These are phyloP conservation scores for Heracleum sosnowskyi DNA, from an alignment of 129 eudicot genomes.

Conservation along the genomic window DNA sequence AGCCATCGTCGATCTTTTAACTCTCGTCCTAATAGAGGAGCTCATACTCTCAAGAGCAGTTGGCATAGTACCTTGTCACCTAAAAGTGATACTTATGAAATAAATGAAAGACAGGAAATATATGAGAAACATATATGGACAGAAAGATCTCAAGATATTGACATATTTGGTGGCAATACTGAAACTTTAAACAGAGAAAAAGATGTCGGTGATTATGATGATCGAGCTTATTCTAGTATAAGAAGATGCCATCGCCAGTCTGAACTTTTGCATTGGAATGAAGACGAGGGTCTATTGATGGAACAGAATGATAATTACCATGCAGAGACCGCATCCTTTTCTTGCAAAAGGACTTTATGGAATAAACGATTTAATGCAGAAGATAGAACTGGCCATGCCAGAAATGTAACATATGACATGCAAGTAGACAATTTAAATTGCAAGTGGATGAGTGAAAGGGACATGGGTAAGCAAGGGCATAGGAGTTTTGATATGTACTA, in stretches of 20 bases:
- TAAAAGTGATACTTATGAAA: conserved; percentile 18
- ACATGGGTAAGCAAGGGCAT: conserved; percentile 25
- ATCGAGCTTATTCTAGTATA: conserved; percentile 17
- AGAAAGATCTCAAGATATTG: conserved; percentile 22
- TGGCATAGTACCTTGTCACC: conserved; percentile 22
- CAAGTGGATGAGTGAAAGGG: conserved; percentile 17
- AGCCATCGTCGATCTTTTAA: conserved; percentile 14
- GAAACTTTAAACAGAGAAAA: conserved; percentile 20
- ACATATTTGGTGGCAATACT: conserved; percentile 4
- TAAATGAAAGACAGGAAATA: conserved; percentile 23
- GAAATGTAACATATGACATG: conserved; percentile 20
- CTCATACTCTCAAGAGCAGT: conserved; percentile 17
- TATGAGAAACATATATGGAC: conserved; percentile 17
- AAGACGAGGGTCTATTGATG: conserved; percentile 24
- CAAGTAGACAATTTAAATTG: conserved; percentile 13
- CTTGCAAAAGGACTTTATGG: conserved; percentile 25
- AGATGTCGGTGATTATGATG: conserved; percentile 18
- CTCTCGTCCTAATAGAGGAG: conserved; percentile 23
- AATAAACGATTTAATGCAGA: conserved; percentile 22
- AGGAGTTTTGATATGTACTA: conserved; percentile 15
- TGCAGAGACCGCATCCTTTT: conserved; percentile 24
- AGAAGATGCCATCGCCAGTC: conserved; percentile 24
- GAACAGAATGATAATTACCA: conserved; percentile 14
- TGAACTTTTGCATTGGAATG: conserved; percentile 29
- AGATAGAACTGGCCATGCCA: conserved; percentile 22